A percentile compares a stretch with the other conserved stretches of the same genome.
These are phyloP conservation scores for Chaetomidium leptoderma DNA, from an alignment of 495 filamentous ascomycete species.

Conservation along the genomic window DNA sequence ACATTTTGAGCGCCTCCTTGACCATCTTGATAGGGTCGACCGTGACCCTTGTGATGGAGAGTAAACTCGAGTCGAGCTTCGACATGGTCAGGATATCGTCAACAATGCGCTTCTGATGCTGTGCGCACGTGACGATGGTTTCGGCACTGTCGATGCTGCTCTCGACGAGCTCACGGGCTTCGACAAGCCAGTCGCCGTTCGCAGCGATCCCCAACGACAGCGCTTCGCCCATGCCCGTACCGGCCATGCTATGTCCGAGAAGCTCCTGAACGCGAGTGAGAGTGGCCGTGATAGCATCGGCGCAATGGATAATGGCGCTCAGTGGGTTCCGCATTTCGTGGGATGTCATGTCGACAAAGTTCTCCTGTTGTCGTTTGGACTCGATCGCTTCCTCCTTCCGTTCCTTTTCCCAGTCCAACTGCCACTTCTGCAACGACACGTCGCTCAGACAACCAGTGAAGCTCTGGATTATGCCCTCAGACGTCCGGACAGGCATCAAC, in stretches of 20 bases:
- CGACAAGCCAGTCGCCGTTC: slow-evolving; percentile 17
- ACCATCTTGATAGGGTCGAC: slow-evolving; percentile 62
- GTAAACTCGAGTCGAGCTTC: slow-evolving; percentile 69
- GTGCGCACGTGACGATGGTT: slow-evolving; percentile 69
- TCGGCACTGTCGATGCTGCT: slow-evolving; percentile 64
- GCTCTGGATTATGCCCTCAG: slow-evolving; percentile 31
- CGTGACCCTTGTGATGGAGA: slow-evolving; percentile 63
- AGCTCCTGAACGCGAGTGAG: slow-evolving; percentile 32
- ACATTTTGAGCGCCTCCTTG: slow-evolving; percentile 62
- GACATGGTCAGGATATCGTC: slow-evolving; percentile 75
- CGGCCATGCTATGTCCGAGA: slow-evolving; percentile 10
- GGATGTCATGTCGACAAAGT: slow-evolving; percentile 74
- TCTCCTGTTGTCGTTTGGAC: slow-evolving; percentile 52
- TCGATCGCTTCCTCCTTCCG: slow-evolving; percentile 45
- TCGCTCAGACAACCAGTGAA: slow-evolving; percentile 40
- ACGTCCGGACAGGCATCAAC: slow-evolving; percentile 33
- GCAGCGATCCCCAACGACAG: neutral
- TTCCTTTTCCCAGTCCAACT: slow-evolving; percentile 36
- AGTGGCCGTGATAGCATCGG: slow-evolving; percentile 48
- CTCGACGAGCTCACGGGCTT: slow-evolving; percentile 39
- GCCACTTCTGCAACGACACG: slow-evolving; percentile 38
- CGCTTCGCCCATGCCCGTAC: neutral
- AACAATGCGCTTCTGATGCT: slow-evolving; percentile 76
- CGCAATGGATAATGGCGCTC: slow-evolving; percentile 66
- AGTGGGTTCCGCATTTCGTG: slow-evolving; percentile 77